phyloP scores from a whole-genome alignment of 441 rosid species.

The Pelargonium myrrhifolium region DNA sequence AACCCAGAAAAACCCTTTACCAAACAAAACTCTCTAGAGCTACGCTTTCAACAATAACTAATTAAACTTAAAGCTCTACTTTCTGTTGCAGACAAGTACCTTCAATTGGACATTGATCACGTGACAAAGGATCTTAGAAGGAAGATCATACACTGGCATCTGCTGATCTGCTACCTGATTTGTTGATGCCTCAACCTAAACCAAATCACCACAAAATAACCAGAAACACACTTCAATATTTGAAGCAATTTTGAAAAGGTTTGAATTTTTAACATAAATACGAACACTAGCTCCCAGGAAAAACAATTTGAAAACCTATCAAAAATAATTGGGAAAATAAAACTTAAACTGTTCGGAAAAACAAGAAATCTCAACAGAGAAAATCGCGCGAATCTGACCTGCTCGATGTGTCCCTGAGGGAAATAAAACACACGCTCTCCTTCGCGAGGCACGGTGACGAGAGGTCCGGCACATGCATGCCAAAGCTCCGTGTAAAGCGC shows the following conservation, averaged over 20 bases:
- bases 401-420: conserved; percentile 98
- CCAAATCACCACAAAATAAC: not conserved
- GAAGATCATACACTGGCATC: conserved; percentile 86
- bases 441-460: conserved; percentile 87
- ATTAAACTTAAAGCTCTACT: not conserved
- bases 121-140: conserved; percentile 71
- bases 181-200: conserved; percentile 90
- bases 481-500: conserved; percentile 89
- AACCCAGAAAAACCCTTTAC: not conserved
- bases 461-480: conserved; percentile 98
- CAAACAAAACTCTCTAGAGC: not conserved
- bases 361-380: not conserved
- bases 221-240: not conserved
- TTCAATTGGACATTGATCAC: conserved; percentile 73
- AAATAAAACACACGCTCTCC: conserved; percentile 82
- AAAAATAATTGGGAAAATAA: not conserved
- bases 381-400: conserved; percentile 34
- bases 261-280: not conserved
- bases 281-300: not conserved
- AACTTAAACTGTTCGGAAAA: not conserved
- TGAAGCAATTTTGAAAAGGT: not conserved
- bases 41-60: not conserved
- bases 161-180: conserved; percentile 81
- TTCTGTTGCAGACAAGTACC: conserved; percentile 23
- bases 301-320: not conserved